Percentiles rank a stretch among this genome's conserved stretches.
Evolutionary conservation across 2,329 filamentous ascomycete genomes (phyloP).

Genomic region (Aaosphaeria arxii): DNA sequence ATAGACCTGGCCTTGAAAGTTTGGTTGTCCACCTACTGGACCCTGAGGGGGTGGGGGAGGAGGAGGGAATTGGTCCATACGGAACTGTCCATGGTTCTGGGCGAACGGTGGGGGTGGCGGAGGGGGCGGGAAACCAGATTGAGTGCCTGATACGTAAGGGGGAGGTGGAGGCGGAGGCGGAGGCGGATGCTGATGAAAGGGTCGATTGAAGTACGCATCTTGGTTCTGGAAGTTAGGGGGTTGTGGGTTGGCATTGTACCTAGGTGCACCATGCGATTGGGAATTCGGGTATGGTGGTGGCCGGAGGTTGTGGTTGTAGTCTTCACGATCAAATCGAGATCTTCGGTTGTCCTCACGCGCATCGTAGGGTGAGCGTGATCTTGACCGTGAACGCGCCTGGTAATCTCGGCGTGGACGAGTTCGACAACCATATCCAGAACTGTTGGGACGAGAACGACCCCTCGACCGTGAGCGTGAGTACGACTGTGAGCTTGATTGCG

Average conservation of each 20-base stretch:
- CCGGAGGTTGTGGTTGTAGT: conserved; percentile 1
- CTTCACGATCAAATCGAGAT: not conserved
- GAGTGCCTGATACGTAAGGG: not conserved
- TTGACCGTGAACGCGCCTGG: not conserved
- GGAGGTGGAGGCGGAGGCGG: conserved; percentile 1
- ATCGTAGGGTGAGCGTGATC: not conserved
- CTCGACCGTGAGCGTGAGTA: not conserved
- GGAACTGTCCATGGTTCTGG: not conserved
- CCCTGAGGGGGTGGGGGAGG: not conserved
- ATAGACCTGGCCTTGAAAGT: too few species aligned
- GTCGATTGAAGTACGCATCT: not conserved
- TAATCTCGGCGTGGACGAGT: not conserved
- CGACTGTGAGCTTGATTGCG: not conserved
- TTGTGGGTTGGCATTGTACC: not conserved
- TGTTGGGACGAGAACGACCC: not conserved
- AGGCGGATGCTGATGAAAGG: not conserved
- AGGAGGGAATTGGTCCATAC: not conserved
- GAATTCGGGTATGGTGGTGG: not conserved
- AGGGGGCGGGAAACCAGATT: not conserved
- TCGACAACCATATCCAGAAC: not conserved
- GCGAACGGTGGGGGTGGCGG: not conserved
- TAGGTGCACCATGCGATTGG: not conserved
- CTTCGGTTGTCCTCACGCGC: not conserved
- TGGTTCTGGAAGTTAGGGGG: not conserved
- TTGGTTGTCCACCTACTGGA: too few species aligned